Conservation (phyloP, 352 stramenopile species). For the Discostella stelligera region DNA sequence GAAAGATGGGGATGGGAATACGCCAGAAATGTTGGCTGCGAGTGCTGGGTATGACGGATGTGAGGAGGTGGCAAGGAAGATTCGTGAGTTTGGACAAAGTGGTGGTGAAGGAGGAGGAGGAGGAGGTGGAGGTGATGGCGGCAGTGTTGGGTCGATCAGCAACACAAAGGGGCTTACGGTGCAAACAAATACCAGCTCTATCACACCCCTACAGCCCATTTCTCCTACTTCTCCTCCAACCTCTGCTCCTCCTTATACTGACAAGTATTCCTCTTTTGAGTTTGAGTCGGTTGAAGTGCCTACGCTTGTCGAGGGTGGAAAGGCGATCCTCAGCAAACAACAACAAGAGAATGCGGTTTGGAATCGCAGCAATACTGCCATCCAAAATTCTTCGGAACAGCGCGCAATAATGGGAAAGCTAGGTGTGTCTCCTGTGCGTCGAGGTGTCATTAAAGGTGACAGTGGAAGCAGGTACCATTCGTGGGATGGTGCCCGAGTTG, state of each 20-base stretch:
- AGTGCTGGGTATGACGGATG: slow-evolving; percentile 62
- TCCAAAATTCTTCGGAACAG: neutral
- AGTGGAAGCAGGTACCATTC: neutral
- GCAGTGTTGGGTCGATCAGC: neutral
- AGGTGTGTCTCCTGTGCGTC: slow-evolving; percentile 13
- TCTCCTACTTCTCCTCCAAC: neutral
- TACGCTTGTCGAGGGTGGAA: neutral
- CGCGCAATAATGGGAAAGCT: neutral
- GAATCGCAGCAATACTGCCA: neutral
- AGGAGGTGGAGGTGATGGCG: neutral
- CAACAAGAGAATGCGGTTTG: slow-evolving; percentile 8
- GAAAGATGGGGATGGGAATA: slow-evolving; percentile 72
- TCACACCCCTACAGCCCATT: neutral
- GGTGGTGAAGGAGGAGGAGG: neutral
- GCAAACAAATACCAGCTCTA: neutral
- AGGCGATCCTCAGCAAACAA: neutral
- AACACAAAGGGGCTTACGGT: neutral
- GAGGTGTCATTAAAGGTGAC: neutral
- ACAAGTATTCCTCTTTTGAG: slow-evolving; percentile 44
- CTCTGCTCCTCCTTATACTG: neutral
- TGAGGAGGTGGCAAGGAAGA: slow-evolving; percentile 54
- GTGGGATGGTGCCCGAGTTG: neutral
- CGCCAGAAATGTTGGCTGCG: slow-evolving; percentile 58
- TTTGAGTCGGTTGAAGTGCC: neutral
- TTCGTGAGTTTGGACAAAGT: slow-evolving; percentile 20